A percentile compares a stretch with the other conserved stretches of the same genome.
Conservation (phyloP, 805 yeast species). For the Jamesozyma lodderae region DNA sequence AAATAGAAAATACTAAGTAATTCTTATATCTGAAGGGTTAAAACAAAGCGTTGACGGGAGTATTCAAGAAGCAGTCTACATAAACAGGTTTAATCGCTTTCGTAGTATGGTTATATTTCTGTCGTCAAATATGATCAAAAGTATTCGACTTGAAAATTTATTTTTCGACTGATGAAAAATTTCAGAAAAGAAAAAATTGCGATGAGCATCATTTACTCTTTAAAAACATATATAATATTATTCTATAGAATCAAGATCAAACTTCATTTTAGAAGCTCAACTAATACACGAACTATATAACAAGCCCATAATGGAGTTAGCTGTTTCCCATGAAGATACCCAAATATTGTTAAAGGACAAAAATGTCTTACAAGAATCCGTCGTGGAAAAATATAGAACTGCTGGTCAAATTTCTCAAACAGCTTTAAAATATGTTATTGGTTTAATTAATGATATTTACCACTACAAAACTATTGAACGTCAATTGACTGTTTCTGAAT, state of each 20-base stretch:
- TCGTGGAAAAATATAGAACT: conserved; percentile 71
- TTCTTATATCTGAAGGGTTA: too few relatives aligned
- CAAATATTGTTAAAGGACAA: conserved; percentile 62
- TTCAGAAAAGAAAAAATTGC: conserved; percentile 6
- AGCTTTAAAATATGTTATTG: conserved; percentile 54
- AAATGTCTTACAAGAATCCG: conserved; percentile 52
- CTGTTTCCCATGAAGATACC: conserved; percentile 66
- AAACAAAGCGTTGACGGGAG: too few relatives aligned
- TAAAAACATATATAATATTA: neutral
- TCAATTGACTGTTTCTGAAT: conserved; percentile 49
- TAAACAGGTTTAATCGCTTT: too few relatives aligned
- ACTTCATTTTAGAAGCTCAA: neutral
- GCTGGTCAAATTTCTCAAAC: conserved; percentile 90
- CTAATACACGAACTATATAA: neutral
- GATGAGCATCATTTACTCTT: conserved; percentile 8
- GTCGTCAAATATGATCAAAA: too few relatives aligned
- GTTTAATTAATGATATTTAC: conserved; percentile 64
- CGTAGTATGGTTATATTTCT: too few relatives aligned
- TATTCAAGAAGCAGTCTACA: too few relatives aligned
- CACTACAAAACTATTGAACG: conserved; percentile 38
- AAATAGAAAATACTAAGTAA: too few relatives aligned
- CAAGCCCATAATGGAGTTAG: conserved; percentile 49
- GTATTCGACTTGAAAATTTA: too few relatives aligned
- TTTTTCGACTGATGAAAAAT: conserved; percentile 3
- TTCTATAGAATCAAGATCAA: neutral